These are phyloP conservation scores for Candida awuae DNA, from an alignment of 805 yeast genomes.

Conservation along the genomic window DNA sequence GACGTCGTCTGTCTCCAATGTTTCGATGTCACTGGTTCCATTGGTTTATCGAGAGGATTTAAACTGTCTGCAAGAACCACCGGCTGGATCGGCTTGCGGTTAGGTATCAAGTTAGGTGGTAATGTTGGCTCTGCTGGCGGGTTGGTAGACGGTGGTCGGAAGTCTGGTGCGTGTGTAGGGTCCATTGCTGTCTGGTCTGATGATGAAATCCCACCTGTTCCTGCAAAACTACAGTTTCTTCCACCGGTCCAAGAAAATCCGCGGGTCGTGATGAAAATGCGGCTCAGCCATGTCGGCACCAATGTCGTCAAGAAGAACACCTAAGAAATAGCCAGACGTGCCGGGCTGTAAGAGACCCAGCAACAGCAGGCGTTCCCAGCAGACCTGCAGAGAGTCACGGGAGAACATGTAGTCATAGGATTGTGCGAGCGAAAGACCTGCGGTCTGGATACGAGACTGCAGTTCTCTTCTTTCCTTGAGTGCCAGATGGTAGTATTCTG, in stretches of 20 bases:
- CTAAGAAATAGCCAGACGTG: neutral
- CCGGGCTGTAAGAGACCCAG: conserved; percentile 7
- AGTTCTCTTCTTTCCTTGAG: conserved; percentile 34
- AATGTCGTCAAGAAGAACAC: neutral
- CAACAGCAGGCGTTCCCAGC: conserved; percentile 15
- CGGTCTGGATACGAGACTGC: conserved; percentile 10
- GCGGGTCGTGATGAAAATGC: neutral
- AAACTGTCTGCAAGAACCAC: conserved; percentile 70
- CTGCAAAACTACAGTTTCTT: neutral
- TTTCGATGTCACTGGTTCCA: conserved; percentile 27
- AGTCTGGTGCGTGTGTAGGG: conserved; percentile 87
- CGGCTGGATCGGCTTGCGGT: conserved; percentile 68
- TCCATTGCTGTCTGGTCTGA: conserved; percentile 41
- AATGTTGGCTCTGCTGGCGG: conserved; percentile 57
- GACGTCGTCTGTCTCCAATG: conserved; percentile 16
- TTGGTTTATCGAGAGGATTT: conserved; percentile 65
- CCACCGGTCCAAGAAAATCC: neutral
- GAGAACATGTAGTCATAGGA: conserved; percentile 4
- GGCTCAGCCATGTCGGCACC: neutral
- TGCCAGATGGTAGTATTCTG: conserved; percentile 60
- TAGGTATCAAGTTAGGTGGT: conserved; percentile 62
- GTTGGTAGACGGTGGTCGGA: conserved; percentile 72
- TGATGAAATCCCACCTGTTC: neutral
- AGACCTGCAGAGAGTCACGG: conserved; percentile 10
- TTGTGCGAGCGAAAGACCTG: conserved; percentile 12